Conservation (phyloP, 2,329 filamentous ascomycete genomes). For the Madurella mycetomatis region DNA sequence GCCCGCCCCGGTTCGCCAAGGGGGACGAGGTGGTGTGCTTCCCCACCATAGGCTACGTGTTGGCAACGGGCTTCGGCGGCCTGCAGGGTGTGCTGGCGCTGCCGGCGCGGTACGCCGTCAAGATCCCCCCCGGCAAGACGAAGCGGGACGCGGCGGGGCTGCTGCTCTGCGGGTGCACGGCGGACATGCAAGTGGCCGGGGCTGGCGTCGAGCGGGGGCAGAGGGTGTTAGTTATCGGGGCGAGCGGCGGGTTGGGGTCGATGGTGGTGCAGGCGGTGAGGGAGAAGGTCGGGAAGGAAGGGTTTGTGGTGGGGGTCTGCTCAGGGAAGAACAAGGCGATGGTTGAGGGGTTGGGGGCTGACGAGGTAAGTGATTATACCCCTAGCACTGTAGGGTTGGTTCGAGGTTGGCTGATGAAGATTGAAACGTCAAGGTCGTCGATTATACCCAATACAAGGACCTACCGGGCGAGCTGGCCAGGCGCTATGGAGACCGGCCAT, state of each 20-base stretch:
- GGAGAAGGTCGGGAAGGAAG: slow-evolving; percentile 23
- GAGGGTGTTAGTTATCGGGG: slow-evolving; percentile 45
- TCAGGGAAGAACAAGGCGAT: slow-evolving; percentile 43
- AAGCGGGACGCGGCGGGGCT: slow-evolving; percentile 29
- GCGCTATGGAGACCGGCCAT: slow-evolving; percentile 25
- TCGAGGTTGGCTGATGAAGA: too few species aligned
- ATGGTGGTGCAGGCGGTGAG: slow-evolving; percentile 41
- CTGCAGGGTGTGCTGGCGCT: slow-evolving; percentile 21
- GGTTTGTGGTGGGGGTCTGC: slow-evolving; percentile 44
- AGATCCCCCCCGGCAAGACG: slow-evolving; percentile 25
- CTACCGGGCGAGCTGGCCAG: slow-evolving; percentile 35
- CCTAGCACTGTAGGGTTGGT: neutral
- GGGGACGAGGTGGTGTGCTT: slow-evolving; percentile 15
- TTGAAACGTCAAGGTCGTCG: slow-evolving; percentile 32
- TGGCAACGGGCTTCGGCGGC: slow-evolving; percentile 30
- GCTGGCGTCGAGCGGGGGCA: slow-evolving; percentile 22
- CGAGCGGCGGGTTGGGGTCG: slow-evolving; percentile 46
- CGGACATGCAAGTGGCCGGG: slow-evolving; percentile 27
- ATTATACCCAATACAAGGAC: slow-evolving; percentile 37
- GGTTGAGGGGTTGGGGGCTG: slow-evolving; percentile 44
- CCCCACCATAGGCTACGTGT: slow-evolving; percentile 11
- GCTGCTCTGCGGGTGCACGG: slow-evolving; percentile 35
- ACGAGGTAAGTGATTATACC: slow-evolving; percentile 35
- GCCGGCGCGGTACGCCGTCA: slow-evolving; percentile 32
- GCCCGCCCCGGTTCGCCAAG: slow-evolving; percentile 1